Conservation (phyloP, 2,329 filamentous ascomycete species). For the Pseudonectria buxi region DNA sequence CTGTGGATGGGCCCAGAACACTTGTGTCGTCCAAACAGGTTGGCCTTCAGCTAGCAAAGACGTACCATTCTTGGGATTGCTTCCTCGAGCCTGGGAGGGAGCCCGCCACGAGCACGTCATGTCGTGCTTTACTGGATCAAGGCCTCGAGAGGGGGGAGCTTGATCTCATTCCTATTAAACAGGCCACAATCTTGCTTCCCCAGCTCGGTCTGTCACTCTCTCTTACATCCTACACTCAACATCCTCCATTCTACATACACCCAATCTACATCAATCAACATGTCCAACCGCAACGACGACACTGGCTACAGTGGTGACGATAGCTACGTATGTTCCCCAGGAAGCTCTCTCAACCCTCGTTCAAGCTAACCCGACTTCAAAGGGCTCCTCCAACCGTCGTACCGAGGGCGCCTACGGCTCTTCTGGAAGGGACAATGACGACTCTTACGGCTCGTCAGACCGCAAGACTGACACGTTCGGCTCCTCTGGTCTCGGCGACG, state of each 20-base stretch:
- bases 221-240: not conserved
- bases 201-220: too few relatives aligned
- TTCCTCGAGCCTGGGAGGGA: too few relatives aligned
- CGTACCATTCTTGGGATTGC: too few relatives aligned
- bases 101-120: too few relatives aligned
- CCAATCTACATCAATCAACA: constrained; percentile 16
- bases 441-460: constrained; percentile 10
- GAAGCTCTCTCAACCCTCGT: not conserved
- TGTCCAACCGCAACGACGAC: constrained; percentile 41
- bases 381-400: constrained; percentile 4
- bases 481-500: constrained; percentile 11
- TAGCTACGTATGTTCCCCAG: constrained; percentile 18
- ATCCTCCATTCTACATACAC: not conserved
- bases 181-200: too few relatives aligned
- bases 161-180: too few relatives aligned
- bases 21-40: too few relatives aligned
- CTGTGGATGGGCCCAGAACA: too few relatives aligned
- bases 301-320: constrained; percentile 25
- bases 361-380: not conserved
- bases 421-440: constrained; percentile 6
- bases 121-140: too few relatives aligned
- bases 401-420: constrained; percentile 12
- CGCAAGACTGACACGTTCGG: constrained; percentile 14
- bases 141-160: too few relatives aligned
- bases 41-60: too few relatives aligned